Evolutionary conservation across 108 stramenopile genomes (phyloP).

Genomic region (Conticribra guillardii): DNA sequence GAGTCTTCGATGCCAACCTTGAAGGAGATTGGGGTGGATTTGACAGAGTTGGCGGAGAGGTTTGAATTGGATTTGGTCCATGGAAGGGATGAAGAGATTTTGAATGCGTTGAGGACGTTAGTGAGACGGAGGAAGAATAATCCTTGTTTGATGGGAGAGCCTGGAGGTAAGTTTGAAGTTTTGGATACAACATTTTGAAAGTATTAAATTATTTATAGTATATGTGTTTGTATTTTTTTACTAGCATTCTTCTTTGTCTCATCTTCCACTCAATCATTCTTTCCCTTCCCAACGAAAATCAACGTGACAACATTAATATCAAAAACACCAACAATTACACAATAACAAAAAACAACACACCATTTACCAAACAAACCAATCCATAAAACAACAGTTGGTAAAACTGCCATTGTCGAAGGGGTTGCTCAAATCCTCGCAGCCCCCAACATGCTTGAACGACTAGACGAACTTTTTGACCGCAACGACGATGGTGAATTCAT

Average conservation of each 20-base stretch:
- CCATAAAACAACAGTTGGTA: slow-evolving; percentile 49
- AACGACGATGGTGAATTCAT: slow-evolving; percentile 51
- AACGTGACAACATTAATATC: slow-evolving; percentile 7
- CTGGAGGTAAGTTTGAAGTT: slow-evolving; percentile 62
- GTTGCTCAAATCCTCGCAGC: slow-evolving; percentile 81
- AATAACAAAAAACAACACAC: too few relatives aligned
- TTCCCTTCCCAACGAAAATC: slow-evolving; percentile 5
- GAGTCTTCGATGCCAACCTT: slow-evolving; percentile 61
- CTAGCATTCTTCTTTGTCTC: too few relatives aligned
- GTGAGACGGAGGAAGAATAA: slow-evolving; percentile 89
- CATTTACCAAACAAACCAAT: too few relatives aligned
- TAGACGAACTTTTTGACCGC: slow-evolving; percentile 55
- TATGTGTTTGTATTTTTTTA: too few relatives aligned
- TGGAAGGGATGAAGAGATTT: slow-evolving; percentile 83
- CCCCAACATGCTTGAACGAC: slow-evolving; percentile 42
- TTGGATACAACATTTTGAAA: too few relatives aligned
- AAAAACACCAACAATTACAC: too few relatives aligned
- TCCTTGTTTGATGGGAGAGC: slow-evolving; percentile 76
- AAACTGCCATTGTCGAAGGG: slow-evolving; percentile 89
- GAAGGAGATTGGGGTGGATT: slow-evolving; percentile 67
- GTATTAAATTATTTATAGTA: too few relatives aligned
- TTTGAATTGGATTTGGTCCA: slow-evolving; percentile 70
- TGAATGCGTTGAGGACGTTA: slow-evolving; percentile 66
- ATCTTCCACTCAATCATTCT: too few relatives aligned
- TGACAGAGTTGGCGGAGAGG: slow-evolving; percentile 69